Conservation (phyloP, 768 basidiomycete species). For the Leccinum variicolor region DNA sequence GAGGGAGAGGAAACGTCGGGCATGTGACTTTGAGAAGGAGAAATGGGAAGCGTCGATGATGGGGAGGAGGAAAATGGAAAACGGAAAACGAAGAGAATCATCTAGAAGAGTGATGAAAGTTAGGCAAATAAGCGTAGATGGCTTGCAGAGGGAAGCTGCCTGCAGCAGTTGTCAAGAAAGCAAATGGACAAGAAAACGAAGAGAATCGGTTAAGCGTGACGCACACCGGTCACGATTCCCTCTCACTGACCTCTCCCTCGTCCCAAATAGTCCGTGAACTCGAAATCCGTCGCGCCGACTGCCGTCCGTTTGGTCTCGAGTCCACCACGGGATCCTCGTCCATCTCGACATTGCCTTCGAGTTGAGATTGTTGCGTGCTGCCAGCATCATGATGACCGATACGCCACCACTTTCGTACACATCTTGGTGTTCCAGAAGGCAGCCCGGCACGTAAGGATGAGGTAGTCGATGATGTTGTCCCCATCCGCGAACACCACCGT, state of each 20-base stretch:
- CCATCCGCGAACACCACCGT: slow-evolving; percentile 67
- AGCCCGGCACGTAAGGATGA: slow-evolving; percentile 76
- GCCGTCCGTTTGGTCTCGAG: slow-evolving; percentile 50
- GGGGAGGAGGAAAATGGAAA: slow-evolving; percentile 15
- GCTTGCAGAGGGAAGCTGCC: too few species aligned
- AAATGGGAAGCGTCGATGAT: slow-evolving; percentile 38
- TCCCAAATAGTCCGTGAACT: slow-evolving; percentile 85
- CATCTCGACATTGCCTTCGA: slow-evolving; percentile 38
- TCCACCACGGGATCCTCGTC: slow-evolving; percentile 46
- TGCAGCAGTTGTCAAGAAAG: too few species aligned
- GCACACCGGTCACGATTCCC: slow-evolving; percentile 70
- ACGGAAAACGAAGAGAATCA: too few species aligned
- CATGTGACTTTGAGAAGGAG: slow-evolving; percentile 33
- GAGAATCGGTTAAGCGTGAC: slow-evolving; percentile 46
- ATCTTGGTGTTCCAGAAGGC: slow-evolving; percentile 82
- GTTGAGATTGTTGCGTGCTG: too few species aligned
- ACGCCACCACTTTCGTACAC: slow-evolving; percentile 66
- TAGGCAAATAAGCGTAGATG: too few species aligned
- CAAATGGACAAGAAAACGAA: too few species aligned
- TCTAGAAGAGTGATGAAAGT: too few species aligned
- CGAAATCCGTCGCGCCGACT: slow-evolving; percentile 68
- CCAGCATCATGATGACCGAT: slow-evolving; percentile 34
- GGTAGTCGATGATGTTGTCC: slow-evolving; percentile 72
- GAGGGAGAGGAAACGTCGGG: slow-evolving; percentile 21
- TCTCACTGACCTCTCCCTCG: slow-evolving; percentile 64